Evolutionary conservation across 495 filamentous ascomycete genomes (phyloP).

Genomic region (Chaetomium fimeti): DNA sequence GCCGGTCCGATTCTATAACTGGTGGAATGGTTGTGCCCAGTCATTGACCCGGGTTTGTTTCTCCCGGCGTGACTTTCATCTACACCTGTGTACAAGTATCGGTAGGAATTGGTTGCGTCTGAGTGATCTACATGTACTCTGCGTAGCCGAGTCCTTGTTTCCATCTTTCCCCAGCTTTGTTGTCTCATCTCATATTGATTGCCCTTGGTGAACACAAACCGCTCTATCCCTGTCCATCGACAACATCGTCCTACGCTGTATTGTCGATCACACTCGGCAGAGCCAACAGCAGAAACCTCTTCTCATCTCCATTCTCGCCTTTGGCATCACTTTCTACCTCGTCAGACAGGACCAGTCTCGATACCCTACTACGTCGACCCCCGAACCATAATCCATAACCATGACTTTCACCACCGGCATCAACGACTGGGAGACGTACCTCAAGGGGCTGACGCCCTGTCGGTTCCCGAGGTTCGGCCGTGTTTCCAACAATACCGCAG

Average conservation of each 20-base stretch:
- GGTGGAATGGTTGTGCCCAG: not conserved
- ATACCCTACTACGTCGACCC: not conserved
- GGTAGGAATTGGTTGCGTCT: not conserved
- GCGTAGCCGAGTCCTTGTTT: not conserved
- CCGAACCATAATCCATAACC: not conserved
- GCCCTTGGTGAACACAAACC: not conserved
- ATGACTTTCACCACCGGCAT: not conserved
- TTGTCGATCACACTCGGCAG: not conserved
- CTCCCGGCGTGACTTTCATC: not conserved
- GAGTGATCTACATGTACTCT: not conserved
- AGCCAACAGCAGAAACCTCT: not conserved
- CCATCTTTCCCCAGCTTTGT: not conserved
- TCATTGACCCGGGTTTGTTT: slow-evolving; percentile 7
- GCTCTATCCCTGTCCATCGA: not conserved
- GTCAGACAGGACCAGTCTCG: not conserved
- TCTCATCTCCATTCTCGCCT: not conserved
- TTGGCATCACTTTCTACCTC: not conserved
- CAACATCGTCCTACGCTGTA: not conserved
- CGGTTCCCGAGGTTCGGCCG: slow-evolving; percentile 28
- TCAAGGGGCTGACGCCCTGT: slow-evolving; percentile 17
- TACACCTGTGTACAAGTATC: no score
- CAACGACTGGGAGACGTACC: slow-evolving; percentile 19
- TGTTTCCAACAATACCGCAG: not conserved
- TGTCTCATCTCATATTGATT: not conserved
- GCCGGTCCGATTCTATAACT: not conserved